A percentile compares a stretch with the other conserved stretches of the same genome.
These are phyloP conservation scores for Eutrema heterophyllum DNA, from an alignment of 345 rosid species.

Conservation along the genomic window DNA sequence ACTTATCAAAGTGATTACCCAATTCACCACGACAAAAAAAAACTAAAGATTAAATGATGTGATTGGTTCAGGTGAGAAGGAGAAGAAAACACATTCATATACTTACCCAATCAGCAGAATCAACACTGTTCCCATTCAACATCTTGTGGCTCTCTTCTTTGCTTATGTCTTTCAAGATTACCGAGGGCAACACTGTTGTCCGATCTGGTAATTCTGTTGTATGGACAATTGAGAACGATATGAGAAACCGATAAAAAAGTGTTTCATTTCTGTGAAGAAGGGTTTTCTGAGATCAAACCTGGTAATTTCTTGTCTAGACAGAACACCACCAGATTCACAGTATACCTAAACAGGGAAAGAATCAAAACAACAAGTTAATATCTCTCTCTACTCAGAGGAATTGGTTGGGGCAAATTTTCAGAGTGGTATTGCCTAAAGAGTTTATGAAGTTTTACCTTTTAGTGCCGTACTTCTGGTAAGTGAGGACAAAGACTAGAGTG, in stretches of 20 bases:
- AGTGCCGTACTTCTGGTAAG: constrained; percentile 94
- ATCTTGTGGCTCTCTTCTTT: constrained; percentile 97
- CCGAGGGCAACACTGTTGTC: constrained; percentile 52
- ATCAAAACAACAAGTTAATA: constrained; percentile 6
- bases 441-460: constrained; percentile 49
- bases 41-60: not conserved
- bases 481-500: constrained; percentile 82
- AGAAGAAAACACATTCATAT: not conserved
- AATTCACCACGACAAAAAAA: not conserved
- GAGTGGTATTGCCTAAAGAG: not conserved
- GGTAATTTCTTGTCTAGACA: constrained; percentile 96
- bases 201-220: constrained; percentile 81
- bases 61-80: not conserved
- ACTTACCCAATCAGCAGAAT: constrained; percentile 85
- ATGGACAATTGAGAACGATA: not conserved
- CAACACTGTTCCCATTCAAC: constrained; percentile 75
- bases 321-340: constrained; percentile 89
- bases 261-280: not conserved
- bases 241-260: not conserved
- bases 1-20: too few relatives aligned
- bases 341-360: constrained; percentile 56
- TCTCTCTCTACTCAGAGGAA: not conserved
- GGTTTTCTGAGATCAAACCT: constrained; percentile 43
- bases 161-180: constrained; percentile 62
- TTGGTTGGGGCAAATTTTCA: not conserved